Base-by-base conservation (phyloP, 352 stramenopile species). In the Phytophthora palmivora region DNA sequence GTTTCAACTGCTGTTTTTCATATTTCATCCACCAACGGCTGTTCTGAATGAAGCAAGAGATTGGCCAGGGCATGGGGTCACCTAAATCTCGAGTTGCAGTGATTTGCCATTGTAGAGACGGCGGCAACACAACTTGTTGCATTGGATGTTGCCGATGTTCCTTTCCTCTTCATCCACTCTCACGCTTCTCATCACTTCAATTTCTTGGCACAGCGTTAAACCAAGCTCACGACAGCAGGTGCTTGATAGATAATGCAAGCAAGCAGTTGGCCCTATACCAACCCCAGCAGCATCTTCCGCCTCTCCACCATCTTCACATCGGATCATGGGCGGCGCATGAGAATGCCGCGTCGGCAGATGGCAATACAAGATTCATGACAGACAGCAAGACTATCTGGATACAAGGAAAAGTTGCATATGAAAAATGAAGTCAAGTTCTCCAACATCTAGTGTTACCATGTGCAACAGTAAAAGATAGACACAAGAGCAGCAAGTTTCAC, bases 251-350 rank as follows among this genome's bases (percentile, higher is more conserved):
- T 54, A 19, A 43, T 58, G 54, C 19, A 32, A 47, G 43, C n/a
- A 14, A 36, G 18, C 46, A 65, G 54, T 39, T 65, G 47, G 36
- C 43, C 50, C 52, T 68, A 63, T 63, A 63, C 51, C 52, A 53
- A 55, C 19, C 10, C 45, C n/a, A n/a, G n/a, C 36, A 60, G 22
- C 48, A 43, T 43, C 30, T 50, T 60, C 28, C 33, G 45, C 45
- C 39, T 64, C 60, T 69, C 61, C 61, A 70, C 61, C 61, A 70
- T 70, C 61, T 61, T 54, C 18, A 36, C 24, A 45, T 12, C 16
- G 32, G 30, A 67, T 62, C 52, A 56, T 56, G 33, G 38, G 43
- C 44, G 19, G 15, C 33, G 36, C 45, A 45, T 37, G 36, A 54
- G 44, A 52, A 67, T 42, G 21, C 7, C 19, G 41, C 41, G 36